Evolutionary conservation across 2,329 filamentous ascomycete genomes (phyloP).

Genomic region (Colletotrichum tropicale): DNA sequence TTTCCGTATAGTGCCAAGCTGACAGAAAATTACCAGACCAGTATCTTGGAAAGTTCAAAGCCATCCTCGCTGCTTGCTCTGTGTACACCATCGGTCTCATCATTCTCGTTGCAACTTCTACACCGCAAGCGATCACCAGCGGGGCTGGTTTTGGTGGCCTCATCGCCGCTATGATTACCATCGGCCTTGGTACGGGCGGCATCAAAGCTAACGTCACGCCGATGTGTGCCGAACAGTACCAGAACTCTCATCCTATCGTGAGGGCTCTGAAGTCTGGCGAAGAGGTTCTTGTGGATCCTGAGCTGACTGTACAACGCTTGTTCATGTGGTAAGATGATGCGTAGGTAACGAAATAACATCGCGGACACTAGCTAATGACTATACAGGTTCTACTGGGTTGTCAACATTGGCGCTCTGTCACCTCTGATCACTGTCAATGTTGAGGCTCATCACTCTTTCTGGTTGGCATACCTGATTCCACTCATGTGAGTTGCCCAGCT

Average conservation of each 20-base stretch:
- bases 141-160: conserved; percentile 53
- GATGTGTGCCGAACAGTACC: conserved; percentile 69
- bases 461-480: conserved; percentile 19
- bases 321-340: conserved; percentile 56
- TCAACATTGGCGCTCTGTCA: conserved; percentile 66
- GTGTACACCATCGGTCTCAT: conserved; percentile 24
- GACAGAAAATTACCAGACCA: conserved; percentile 40
- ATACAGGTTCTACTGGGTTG: conserved; percentile 65
- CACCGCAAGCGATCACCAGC: conserved; percentile 36
- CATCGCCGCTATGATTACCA: conserved; percentile 61
- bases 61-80: conserved; percentile 54
- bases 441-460: conserved; percentile 7
- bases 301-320: conserved; percentile 69
- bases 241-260: conserved; percentile 54
- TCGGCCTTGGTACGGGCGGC: conserved; percentile 70
- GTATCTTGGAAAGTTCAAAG: conserved; percentile 65
- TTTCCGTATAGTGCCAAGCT: background rate
- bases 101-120: conserved; percentile 52
- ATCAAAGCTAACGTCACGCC: conserved; percentile 70
- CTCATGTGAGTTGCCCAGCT: conserved; percentile 20
- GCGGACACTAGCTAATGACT: background rate
- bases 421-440: conserved; percentile 10
- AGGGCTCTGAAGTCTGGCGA: conserved; percentile 54
- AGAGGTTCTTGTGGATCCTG: conserved; percentile 69
- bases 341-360: accelerated